Conservation (phyloP, 2,329 filamentous ascomycete genomes). For the Pseudogymnoascus sp. region DNA sequence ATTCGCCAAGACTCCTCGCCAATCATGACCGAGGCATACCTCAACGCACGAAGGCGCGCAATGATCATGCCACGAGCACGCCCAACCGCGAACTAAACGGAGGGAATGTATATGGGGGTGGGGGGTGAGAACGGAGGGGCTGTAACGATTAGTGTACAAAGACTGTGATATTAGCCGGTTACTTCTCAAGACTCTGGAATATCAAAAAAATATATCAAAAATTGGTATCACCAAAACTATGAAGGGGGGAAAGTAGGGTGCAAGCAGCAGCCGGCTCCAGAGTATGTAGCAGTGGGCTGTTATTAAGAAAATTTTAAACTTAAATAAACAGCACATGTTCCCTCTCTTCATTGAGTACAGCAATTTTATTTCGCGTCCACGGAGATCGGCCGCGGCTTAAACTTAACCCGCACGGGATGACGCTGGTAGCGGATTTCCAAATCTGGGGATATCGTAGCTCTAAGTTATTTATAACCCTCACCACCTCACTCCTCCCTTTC, state of each 20-base stretch:
- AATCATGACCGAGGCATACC: conserved; percentile 66
- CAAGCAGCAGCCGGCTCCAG: background rate
- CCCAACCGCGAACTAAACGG: background rate
- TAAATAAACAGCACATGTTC: background rate
- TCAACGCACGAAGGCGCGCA: conserved; percentile 63
- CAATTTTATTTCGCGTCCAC: background rate
- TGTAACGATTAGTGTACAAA: conserved; percentile 17
- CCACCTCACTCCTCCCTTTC: background rate
- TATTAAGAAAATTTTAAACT: background rate
- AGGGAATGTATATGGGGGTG: background rate
- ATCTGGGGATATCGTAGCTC: background rate
- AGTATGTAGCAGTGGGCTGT: background rate
- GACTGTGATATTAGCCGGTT: conserved; percentile 11
- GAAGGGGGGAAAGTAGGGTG: background rate
- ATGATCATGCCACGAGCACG: conserved; percentile 46
- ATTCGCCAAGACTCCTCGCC: conserved; percentile 83
- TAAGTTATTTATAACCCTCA: background rate
- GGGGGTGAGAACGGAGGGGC: conserved; percentile 15
- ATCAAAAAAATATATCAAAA: background rate
- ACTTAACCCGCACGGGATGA: background rate
- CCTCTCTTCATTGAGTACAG: background rate
- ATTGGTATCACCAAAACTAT: background rate
- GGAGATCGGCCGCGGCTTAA: background rate
- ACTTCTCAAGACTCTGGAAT: conserved; percentile 10
- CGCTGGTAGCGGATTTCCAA: background rate